Conservation (phyloP, 805 yeast genomes). For the Yamadazyma tumulicola region DNA sequence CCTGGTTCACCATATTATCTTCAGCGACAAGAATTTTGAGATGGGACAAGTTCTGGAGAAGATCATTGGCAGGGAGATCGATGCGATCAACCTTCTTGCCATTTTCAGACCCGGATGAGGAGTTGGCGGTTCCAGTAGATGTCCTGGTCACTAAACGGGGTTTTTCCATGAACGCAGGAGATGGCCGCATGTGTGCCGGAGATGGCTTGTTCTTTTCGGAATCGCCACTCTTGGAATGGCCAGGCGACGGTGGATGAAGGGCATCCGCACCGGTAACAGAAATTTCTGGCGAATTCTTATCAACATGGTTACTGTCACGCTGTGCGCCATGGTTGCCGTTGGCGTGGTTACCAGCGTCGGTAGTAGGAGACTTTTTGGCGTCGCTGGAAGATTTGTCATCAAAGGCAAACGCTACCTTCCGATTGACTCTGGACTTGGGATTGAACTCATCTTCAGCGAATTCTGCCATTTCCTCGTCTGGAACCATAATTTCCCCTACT, state of each 20-base stretch:
- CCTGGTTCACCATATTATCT: conserved; percentile 91
- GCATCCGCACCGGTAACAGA: too few relatives aligned
- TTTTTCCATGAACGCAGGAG: conserved; percentile 28
- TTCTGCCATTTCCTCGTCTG: conserved; percentile 32
- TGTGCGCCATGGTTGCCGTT: conserved; percentile 2
- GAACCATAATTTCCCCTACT: conserved; percentile 48
- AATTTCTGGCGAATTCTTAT: conserved; percentile 4
- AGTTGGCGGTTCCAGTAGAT: conserved; percentile 52
- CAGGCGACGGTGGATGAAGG: background rate
- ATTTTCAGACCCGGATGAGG: conserved; percentile 18
- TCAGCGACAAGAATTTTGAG: conserved; percentile 80
- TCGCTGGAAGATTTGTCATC: background rate
- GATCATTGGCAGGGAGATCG: conserved; percentile 5
- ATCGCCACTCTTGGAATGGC: background rate
- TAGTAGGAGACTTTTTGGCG: background rate
- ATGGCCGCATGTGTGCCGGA: too few relatives aligned
- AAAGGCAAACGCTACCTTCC: conserved; percentile 44
- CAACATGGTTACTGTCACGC: conserved; percentile 1
- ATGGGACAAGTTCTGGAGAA: conserved; percentile 20
- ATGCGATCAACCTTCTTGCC: conserved; percentile 6
- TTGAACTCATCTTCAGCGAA: conserved; percentile 69
- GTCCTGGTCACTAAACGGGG: conserved; percentile 44
- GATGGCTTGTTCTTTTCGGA: background rate
- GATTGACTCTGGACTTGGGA: conserved; percentile 46
- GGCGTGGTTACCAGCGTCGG: background rate